Percentiles rank a stretch among this genome's conserved stretches.
These are phyloP conservation scores for Microcyclospora tardicrescens DNA, from an alignment of 2,329 filamentous ascomycete genomes.

Conservation along the genomic window DNA sequence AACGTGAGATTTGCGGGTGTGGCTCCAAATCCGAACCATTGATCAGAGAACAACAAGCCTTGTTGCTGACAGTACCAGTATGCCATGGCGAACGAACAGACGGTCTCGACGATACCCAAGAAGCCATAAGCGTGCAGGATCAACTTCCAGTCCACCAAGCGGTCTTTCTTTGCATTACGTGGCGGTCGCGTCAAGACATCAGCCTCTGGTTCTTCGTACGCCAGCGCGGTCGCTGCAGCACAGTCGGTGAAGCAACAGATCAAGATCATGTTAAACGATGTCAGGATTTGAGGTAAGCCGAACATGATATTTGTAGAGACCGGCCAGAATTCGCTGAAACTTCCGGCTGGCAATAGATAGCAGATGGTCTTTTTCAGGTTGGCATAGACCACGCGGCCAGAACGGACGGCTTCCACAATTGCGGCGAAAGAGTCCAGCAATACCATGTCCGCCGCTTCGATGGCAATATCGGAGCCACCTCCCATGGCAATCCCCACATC, in stretches of 20 bases:
- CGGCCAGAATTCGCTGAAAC: slow-evolving; percentile 65
- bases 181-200: slow-evolving; percentile 59
- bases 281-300: slow-evolving; percentile 59
- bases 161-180: slow-evolving; percentile 54
- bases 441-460: slow-evolving; percentile 50
- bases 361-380: slow-evolving; percentile 66
- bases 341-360: slow-evolving; percentile 61
- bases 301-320: slow-evolving; percentile 61
- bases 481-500: slow-evolving; percentile 48
- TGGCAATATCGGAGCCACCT: slow-evolving; percentile 46
- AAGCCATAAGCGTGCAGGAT: slow-evolving; percentile 61
- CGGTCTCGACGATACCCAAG: slow-evolving; percentile 43
- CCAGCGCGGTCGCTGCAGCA: slow-evolving; percentile 56
- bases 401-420: slow-evolving; percentile 58
- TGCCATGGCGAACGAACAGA: slow-evolving; percentile 31
- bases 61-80: slow-evolving; percentile 33
- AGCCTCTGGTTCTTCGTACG: slow-evolving; percentile 64
- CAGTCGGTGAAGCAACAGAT: slow-evolving; percentile 62
- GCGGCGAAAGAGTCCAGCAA: slow-evolving; percentile 57
- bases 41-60: slow-evolving; percentile 53
- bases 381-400: slow-evolving; percentile 64
- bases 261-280: slow-evolving; percentile 55
- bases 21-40: slow-evolving; percentile 55
- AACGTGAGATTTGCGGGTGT: slow-evolving; percentile 34
- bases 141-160: slow-evolving; percentile 60